Conservation (phyloP, 83 land plant species). For the Diphasiastrum complanatum region DNA sequence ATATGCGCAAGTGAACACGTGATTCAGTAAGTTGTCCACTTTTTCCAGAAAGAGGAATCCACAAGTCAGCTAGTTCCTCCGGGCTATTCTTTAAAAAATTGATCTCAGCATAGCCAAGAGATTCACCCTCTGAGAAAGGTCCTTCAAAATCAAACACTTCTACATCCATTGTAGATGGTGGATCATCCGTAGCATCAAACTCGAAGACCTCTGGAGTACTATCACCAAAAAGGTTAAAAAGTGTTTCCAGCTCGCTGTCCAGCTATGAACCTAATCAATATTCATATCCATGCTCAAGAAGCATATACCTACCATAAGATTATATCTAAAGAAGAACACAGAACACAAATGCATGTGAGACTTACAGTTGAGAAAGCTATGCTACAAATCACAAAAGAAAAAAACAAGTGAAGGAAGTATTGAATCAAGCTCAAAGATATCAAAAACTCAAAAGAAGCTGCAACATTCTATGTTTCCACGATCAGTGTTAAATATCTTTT, state of each 20-base stretch:
- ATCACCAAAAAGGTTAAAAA: not conserved
- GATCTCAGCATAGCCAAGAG: slow-evolving; percentile 78
- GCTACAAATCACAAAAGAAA: no score
- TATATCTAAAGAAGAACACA: no score
- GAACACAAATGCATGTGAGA: no score
- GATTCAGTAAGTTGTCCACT: slow-evolving; percentile 49
- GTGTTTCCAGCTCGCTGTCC: no score
- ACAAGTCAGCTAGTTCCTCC: slow-evolving; percentile 60
- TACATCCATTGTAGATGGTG: slow-evolving; percentile 79
- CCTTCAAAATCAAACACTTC: slow-evolving; percentile 88
- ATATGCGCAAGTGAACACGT: slow-evolving; percentile 58
- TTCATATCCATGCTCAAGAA: not conserved
- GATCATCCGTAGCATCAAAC: slow-evolving; percentile 79
- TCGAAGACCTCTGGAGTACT: slow-evolving; percentile 59
- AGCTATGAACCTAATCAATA: not conserved
- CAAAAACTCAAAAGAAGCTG: not conserved
- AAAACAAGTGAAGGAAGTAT: no score
- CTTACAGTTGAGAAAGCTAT: no score
- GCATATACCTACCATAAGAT: no score
- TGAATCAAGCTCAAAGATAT: no score
- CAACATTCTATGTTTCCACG: not conserved
- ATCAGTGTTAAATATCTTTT: not conserved
- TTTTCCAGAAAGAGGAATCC: slow-evolving; percentile 69
- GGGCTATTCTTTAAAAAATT: slow-evolving; percentile 62
- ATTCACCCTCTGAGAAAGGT: slow-evolving; percentile 59